Evolutionary conservation across 169 alveolate species (phyloP).

Genomic region (Plasmodium knowlesi): DNA sequence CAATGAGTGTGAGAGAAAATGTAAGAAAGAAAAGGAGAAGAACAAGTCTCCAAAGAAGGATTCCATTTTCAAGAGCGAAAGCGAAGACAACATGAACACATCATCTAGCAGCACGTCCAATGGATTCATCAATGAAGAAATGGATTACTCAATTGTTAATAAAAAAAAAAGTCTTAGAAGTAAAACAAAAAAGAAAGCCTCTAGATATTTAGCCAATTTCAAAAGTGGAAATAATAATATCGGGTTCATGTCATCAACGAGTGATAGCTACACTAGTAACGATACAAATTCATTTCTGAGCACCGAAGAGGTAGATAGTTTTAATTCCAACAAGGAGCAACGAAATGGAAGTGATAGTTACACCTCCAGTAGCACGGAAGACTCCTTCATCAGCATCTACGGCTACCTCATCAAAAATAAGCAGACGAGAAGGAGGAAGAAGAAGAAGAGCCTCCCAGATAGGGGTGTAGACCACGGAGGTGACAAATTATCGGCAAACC

Average conservation of each 20-base stretch:
- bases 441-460: not conserved
- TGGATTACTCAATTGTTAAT: not conserved
- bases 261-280: slow-evolving; percentile 57
- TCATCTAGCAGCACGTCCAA: slow-evolving; percentile 52
- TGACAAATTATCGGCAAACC: not conserved
- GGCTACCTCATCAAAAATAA: slow-evolving; percentile 51
- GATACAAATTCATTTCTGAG: slow-evolving; percentile 26
- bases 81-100: slow-evolving; percentile 32
- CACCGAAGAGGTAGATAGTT: slow-evolving; percentile 42
- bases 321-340: slow-evolving; percentile 41
- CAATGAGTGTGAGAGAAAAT: not conserved
- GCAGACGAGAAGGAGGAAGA: not conserved
- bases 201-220: not conserved
- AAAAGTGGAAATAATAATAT: not conserved
- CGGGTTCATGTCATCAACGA: slow-evolving; percentile 30
- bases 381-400: slow-evolving; percentile 57
- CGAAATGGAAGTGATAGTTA: not conserved
- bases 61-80: slow-evolving; percentile 31
- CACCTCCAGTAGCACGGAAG: slow-evolving; percentile 26
- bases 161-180: slow-evolving; percentile 18
- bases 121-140: slow-evolving; percentile 22
- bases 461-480: not conserved
- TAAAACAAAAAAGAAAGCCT: not conserved
- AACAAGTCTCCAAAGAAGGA: not conserved
- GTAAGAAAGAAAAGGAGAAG: slow-evolving; percentile 12